Conservation (phyloP, 345 rosid species). For the Hypericum androsaemum region DNA sequence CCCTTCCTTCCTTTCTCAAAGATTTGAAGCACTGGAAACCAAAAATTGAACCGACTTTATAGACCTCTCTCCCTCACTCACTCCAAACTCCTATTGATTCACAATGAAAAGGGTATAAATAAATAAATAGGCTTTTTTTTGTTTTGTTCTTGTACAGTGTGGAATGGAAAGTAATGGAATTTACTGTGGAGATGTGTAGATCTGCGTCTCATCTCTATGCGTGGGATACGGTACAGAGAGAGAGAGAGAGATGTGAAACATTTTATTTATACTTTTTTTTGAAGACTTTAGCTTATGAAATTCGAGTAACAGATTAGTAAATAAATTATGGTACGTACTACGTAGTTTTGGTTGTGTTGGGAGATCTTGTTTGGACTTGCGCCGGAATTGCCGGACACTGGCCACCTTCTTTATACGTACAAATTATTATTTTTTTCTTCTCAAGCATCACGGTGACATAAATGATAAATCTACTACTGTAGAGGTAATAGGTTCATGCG, state of each 20-base stretch:
- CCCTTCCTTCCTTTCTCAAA: no score
- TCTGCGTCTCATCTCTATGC: neutral
- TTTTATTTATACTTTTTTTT: neutral
- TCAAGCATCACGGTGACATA: no score
- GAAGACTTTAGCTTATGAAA: neutral
- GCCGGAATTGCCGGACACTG: slow-evolving; percentile 2
- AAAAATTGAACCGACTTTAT: neutral
- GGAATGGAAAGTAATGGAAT: neutral
- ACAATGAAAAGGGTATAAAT: no score
- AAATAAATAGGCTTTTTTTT: no score
- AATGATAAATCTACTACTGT: no score
- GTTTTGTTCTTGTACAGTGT: no score
- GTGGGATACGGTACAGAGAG: no score
- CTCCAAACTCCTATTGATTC: neutral
- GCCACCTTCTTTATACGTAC: neutral
- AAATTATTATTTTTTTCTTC: neutral
- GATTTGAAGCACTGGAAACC: neutral
- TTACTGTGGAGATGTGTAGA: neutral
- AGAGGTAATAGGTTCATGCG: no score
- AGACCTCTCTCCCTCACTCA: neutral
- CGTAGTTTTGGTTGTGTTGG: neutral
- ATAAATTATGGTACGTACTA: neutral
- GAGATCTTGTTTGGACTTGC: slow-evolving; percentile 14
- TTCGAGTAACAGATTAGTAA: neutral
- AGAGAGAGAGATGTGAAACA: neutral